Evolutionary conservation across 441 rosid species (phyloP), one percentile per base, ranked within the genome.

Genomic region (Francoa sonchifolia): DNA sequence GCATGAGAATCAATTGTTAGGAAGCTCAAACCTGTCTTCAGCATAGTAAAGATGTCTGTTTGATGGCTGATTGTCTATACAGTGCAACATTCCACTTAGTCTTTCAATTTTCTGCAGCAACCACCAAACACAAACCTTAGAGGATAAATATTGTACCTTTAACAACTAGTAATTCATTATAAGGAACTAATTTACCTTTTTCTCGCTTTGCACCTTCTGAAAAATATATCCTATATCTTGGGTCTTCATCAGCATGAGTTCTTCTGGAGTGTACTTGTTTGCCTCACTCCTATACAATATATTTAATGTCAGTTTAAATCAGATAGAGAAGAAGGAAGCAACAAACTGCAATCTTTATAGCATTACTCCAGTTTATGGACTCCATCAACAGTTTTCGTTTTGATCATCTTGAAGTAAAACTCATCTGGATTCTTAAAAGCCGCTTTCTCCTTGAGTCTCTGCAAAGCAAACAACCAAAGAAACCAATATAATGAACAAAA

Each of bases 361-460:
- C 10, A 39, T 57, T 84, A 85, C 98, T 82, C 73, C 18, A 50
- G 65, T 44, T 45, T 63, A 66, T 88, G 97, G 43, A 67, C 63
- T 44, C 95, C 82, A 55, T 19, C 44, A 16, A 59, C 68, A 11
- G 79, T 71, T 61, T 44, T 71, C 16, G 79, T 57, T 30, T 75
- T 82, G 25, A 72, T 62, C 98, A 89, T 89, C 76, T 74, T 72
- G 36, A 74, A 81, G 63, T 84, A 67, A 54, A 88, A 88, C 25
- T 89, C 92, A 61, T 89, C 97, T 0, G 86, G 95, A 47, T 84
- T 89, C 72, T 73, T 70, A 57, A 72, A 79, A 10, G 86, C 75
- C 0, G 97, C 97, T 67, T 77, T 89, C 76, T 75, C 74, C 68
- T 50, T 77, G 56, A 89, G 92, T 58, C 39, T 77, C 95, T 74